Evolutionary conservation across 352 stramenopile genomes (phyloP).

Genomic region (Achlya hypogyna): DNA sequence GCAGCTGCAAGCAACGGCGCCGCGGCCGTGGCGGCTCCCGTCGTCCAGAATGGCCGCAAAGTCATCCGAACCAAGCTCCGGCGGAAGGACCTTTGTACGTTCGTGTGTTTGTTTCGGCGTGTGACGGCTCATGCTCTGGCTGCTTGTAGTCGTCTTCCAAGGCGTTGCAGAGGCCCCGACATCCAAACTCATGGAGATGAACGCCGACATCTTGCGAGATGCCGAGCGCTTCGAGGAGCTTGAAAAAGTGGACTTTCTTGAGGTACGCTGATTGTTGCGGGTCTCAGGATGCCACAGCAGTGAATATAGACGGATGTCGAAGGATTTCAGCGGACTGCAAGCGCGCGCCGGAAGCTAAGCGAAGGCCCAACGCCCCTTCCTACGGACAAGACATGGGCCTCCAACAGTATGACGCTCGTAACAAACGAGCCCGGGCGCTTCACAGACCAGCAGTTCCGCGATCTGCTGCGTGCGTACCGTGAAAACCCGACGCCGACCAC

Average conservation of each 20-base stretch:
- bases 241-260: conserved; percentile 7
- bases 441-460: conserved; percentile 16
- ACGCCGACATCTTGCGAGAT: conserved; percentile 4
- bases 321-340: conserved; percentile 3
- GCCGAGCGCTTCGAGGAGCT: conserved; percentile 18
- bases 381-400: conserved; percentile 3
- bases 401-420: conserved; percentile 14
- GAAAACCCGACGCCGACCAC: conserved; percentile 2
- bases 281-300: neutral
- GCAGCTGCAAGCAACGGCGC: neutral
- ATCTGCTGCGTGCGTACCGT: conserved; percentile 1
- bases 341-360: neutral
- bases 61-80: conserved; percentile 5
- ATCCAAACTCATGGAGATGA: conserved; percentile 4
- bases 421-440: neutral
- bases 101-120: neutral
- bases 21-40: neutral
- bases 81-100: conserved; percentile 12
- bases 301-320: conserved; percentile 8
- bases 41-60: neutral
- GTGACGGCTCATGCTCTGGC: neutral
- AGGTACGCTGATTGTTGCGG: neutral
- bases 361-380: conserved; percentile 8
- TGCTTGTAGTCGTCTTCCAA: neutral
- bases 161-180: neutral